phyloP scores from a whole-genome alignment of 805 yeast species.

The Kuraishia ogatae region DNA sequence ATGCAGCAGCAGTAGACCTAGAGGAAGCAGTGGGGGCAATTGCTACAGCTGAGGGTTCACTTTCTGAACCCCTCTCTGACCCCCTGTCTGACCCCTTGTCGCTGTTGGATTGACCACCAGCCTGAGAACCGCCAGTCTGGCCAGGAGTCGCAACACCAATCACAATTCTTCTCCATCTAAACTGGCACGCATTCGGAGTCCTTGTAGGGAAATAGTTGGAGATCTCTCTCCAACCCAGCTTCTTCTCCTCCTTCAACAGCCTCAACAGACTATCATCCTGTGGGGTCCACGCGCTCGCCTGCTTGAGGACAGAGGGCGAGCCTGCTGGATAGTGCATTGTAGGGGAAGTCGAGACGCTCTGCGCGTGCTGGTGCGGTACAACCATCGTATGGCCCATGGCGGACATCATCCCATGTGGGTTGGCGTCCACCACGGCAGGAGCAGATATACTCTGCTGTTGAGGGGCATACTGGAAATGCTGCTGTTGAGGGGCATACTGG shows the following conservation, averaged over 20 bases:
- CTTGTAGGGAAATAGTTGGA: conserved; percentile 70
- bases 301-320: conserved; percentile 7
- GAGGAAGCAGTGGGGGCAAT: background rate
- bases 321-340: background rate
- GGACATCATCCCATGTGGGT: background rate
- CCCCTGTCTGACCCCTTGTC: too few species aligned
- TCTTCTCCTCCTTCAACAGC: conserved; percentile 72
- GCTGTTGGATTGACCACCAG: background rate
- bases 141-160: conserved; percentile 20
- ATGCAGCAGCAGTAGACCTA: background rate
- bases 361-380: background rate
- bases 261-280: conserved; percentile 65
- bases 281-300: conserved; percentile 60
- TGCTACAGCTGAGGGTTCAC: background rate
- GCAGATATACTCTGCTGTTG: background rate
- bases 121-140: too few species aligned
- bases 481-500: conserved; percentile 1
- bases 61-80: background rate
- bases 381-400: background rate
- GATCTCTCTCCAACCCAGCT: conserved; percentile 86
- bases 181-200: conserved; percentile 86
- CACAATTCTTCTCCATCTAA: conserved; percentile 72
- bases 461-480: conserved; percentile 1
- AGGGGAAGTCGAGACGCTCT: background rate
- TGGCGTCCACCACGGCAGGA: background rate